A percentile compares a stretch with the other conserved stretches of the same genome.
Conservation (phyloP, 768 basidiomycete genomes). For the Kwoniella pini region DNA sequence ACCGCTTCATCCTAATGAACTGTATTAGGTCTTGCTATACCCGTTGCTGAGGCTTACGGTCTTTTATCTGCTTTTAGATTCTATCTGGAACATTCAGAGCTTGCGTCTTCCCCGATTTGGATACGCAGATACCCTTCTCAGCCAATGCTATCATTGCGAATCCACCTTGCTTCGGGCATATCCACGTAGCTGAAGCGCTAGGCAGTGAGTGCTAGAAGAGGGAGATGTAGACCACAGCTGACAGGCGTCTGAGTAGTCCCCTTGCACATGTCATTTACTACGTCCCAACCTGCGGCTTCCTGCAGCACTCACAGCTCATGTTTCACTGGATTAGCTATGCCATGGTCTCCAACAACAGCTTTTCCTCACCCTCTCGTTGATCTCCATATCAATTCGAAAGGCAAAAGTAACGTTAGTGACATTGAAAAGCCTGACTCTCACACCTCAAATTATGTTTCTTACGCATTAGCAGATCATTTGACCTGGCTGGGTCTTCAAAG, state of each 20-base stretch:
- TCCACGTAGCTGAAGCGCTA: conserved; percentile 33
- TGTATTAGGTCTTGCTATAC: no score
- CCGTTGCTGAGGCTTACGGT: no score
- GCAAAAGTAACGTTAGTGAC: no score
- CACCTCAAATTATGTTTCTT: conserved; percentile 58
- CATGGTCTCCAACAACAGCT: conserved; percentile 62
- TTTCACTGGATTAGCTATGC: conserved; percentile 59
- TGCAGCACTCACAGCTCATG: no score
- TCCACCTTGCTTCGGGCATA: conserved; percentile 33
- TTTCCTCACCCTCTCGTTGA: conserved; percentile 67
- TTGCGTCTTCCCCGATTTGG: conserved; percentile 27
- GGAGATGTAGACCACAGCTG: no score
- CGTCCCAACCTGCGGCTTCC: conserved; percentile 32
- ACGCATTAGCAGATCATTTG: conserved; percentile 62
- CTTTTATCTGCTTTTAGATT: conserved; percentile 46
- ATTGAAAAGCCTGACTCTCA: no score
- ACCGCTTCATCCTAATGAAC: no score
- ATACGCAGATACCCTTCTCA: conserved; percentile 25
- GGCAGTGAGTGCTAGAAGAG: neutral
- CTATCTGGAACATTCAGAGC: conserved; percentile 35
- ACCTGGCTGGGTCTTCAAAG: conserved; percentile 59
- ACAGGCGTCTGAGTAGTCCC: conserved; percentile 16
- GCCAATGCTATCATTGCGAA: conserved; percentile 33
- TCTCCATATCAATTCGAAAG: conserved; percentile 52
- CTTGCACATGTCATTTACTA: conserved; percentile 54